Conservation (phyloP, 1,284 basidiomycete species). For the Malassezia restricta region DNA sequence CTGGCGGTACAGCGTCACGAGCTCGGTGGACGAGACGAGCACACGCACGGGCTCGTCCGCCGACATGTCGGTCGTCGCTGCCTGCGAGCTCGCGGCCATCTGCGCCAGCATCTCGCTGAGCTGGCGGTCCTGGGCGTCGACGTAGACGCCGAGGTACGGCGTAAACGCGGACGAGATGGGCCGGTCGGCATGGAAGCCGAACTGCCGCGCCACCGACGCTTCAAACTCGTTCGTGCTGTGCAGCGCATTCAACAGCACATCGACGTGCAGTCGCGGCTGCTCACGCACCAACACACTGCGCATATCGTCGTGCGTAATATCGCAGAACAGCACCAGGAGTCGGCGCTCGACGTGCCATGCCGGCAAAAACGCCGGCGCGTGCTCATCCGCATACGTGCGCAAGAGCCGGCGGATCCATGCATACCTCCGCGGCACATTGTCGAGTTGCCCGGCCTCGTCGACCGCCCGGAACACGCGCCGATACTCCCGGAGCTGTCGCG, state of each 20-base stretch:
- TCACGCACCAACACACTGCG: constrained; percentile 36
- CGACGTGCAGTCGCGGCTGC: constrained; percentile 31
- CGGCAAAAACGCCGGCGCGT: constrained; percentile 44
- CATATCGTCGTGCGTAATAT: constrained; percentile 41
- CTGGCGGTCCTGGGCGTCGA: constrained; percentile 82
- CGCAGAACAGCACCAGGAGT: constrained; percentile 32
- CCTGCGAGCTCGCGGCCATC: constrained; percentile 11
- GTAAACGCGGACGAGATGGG: constrained; percentile 66
- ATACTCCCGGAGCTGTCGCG: constrained; percentile 86
- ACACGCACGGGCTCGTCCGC: constrained; percentile 51
- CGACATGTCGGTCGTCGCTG: constrained; percentile 51
- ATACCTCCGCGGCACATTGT: constrained; percentile 83
- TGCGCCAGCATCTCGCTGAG: constrained; percentile 29
- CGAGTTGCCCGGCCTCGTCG: constrained; percentile 72
- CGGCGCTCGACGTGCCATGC: constrained; percentile 34
- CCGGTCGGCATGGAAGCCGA: constrained; percentile 13
- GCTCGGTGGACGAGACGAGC: constrained; percentile 80
- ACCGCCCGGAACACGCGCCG: constrained; percentile 69
- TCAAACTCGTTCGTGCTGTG: constrained; percentile 42
- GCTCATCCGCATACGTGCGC: constrained; percentile 74
- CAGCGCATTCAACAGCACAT: constrained; percentile 34
- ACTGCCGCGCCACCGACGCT: constrained; percentile 26
- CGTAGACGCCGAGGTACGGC: constrained; percentile 77
- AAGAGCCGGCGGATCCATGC: constrained; percentile 93
- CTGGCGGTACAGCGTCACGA: constrained; percentile 95